These are phyloP conservation scores for Vaccinium vitisidaea DNA, from an alignment of 148 eudicot species.

Conservation along the genomic window DNA sequence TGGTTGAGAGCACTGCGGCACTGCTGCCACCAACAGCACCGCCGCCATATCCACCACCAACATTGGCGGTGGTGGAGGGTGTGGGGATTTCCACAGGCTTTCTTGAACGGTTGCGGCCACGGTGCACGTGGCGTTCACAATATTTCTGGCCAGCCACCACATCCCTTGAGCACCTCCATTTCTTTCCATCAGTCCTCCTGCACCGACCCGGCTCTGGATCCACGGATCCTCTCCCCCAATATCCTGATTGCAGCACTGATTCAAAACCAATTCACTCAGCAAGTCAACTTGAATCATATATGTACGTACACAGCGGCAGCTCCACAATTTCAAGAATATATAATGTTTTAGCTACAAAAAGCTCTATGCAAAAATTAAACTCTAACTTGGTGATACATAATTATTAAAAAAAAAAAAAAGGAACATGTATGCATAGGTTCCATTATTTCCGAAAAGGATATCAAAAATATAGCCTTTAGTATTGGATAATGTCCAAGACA, in stretches of 20 bases:
- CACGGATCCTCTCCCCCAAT: slow-evolving; percentile 80
- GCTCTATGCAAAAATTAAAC: no score
- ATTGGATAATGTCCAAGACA: no score
- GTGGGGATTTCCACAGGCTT: slow-evolving; percentile 99
- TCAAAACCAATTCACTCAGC: background rate
- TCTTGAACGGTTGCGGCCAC: slow-evolving; percentile 99
- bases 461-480: no score
- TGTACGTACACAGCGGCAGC: no score
- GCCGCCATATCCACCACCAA: slow-evolving; percentile 7
- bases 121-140: slow-evolving; percentile 93
- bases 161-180: slow-evolving; percentile 98
- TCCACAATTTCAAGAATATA: no score
- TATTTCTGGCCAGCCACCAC: slow-evolving; percentile 82
- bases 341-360: no score
- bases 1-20: slow-evolving; percentile 11
- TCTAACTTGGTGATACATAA: no score
- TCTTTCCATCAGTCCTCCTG: slow-evolving; percentile 91
- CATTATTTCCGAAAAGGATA: no score
- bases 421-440: no score
- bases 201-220: slow-evolving; percentile 98
- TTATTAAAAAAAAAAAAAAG: no score
- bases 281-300: background rate
- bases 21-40: slow-evolving; percentile 17
- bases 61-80: slow-evolving; percentile 32
- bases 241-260: slow-evolving; percentile 75